These are phyloP conservation scores for Ceratopteris richardii DNA, from an alignment of 75 land plant genomes.

Conservation along the genomic window DNA sequence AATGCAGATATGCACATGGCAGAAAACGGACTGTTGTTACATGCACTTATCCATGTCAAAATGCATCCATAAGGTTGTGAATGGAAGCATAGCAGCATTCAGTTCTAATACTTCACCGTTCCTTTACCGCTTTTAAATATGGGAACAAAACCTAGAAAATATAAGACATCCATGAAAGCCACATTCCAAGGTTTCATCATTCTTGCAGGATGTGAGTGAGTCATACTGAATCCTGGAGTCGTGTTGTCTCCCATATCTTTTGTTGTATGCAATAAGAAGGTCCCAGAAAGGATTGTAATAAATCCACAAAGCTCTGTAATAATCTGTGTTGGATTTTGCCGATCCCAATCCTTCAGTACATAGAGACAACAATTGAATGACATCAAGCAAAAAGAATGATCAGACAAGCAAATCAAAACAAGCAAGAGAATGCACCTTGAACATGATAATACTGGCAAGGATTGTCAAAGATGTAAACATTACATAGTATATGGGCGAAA, in stretches of 20 bases:
- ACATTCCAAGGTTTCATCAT: too few species aligned
- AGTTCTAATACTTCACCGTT: too few species aligned
- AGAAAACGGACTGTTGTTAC: too few species aligned
- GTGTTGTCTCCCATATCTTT: conserved; percentile 45
- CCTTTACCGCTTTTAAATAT: too few species aligned
- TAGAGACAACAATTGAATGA: not conserved
- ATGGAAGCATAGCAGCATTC: too few species aligned
- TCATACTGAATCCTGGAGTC: conserved; percentile 24
- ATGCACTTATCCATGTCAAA: too few species aligned
- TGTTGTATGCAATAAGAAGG: conserved; percentile 70
- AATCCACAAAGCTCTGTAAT: conserved; percentile 87
- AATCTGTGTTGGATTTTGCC: conserved; percentile 57
- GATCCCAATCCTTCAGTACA: conserved; percentile 86
- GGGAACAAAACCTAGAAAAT: too few species aligned
- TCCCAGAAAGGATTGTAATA: conserved; percentile 72
- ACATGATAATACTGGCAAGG: conserved; percentile 96
- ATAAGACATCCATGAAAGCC: too few species aligned
- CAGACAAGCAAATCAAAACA: not conserved
- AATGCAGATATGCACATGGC: too few species aligned
- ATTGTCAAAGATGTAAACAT: conserved; percentile 97
- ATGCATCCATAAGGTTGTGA: too few species aligned
- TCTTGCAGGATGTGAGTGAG: too few species aligned
- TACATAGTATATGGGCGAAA: conserved; percentile 94
- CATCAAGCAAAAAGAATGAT: not conserved
- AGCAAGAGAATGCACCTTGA: conserved; percentile 54